These are phyloP conservation scores for Dioscorea cayenensis DNA, from an alignment of 116 monocot genomes.

Conservation along the genomic window DNA sequence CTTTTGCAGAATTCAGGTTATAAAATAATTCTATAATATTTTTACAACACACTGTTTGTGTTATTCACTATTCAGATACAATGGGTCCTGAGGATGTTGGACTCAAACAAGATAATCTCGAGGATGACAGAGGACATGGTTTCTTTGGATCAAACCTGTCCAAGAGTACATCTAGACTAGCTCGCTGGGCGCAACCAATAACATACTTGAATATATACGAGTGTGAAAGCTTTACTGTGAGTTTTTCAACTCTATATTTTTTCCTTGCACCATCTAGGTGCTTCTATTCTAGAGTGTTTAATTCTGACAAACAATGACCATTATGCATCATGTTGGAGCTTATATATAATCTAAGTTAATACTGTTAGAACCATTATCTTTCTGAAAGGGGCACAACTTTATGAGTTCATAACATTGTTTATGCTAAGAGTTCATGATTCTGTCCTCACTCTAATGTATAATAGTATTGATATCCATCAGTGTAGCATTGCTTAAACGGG, in stretches of 20 bases:
- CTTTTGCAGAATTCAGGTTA: not conserved
- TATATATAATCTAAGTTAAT: no score
- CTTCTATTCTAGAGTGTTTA: not conserved
- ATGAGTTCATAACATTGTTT: no score
- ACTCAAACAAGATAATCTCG: slow-evolving; percentile 42
- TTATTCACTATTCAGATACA: slow-evolving; percentile 49
- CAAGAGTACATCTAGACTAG: slow-evolving; percentile 45
- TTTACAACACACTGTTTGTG: not conserved
- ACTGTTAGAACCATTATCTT: no score
- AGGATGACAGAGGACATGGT: slow-evolving; percentile 84
- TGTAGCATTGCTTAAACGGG: no score
- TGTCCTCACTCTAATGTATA: no score
- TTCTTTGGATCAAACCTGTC: slow-evolving; percentile 56
- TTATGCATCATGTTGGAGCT: no score
- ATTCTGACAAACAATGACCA: not conserved
- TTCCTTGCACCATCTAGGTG: not conserved
- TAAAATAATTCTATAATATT: not conserved
- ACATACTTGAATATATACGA: slow-evolving; percentile 80
- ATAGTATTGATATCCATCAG: no score
- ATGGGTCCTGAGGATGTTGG: slow-evolving; percentile 77
- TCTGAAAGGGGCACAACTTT: no score
- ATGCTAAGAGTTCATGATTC: no score
- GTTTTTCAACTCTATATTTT: slow-evolving; percentile 1
- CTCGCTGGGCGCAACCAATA: slow-evolving; percentile 84
- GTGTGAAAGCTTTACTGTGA: slow-evolving; percentile 70